These are phyloP conservation scores for Epichloe sylvatica DNA, from an alignment of 2,329 filamentous ascomycete genomes.

Conservation along the genomic window DNA sequence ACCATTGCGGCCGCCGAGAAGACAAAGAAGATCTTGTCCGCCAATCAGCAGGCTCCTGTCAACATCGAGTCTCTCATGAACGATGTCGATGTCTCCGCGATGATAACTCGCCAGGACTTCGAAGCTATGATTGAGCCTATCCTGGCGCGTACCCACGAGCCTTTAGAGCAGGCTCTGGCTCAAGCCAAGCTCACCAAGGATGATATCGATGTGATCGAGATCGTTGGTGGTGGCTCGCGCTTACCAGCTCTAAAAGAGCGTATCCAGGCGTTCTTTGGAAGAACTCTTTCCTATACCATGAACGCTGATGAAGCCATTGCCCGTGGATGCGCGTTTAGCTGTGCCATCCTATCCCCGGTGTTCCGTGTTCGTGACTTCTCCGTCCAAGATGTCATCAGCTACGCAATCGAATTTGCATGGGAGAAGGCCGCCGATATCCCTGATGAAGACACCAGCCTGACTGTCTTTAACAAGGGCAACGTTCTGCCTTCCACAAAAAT, in stretches of 20 bases:
- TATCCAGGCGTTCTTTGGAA: conserved; percentile 84
- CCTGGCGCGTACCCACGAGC: conserved; percentile 54
- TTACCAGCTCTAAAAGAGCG: conserved; percentile 83
- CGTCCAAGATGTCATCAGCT: conserved; percentile 93
- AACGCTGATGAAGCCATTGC: conserved; percentile 98
- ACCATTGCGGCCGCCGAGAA: conserved; percentile 85
- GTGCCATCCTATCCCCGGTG: conserved; percentile 89
- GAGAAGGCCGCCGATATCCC: conserved; percentile 97
- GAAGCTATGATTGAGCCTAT: conserved; percentile 82
- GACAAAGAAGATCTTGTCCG: conserved; percentile 95
- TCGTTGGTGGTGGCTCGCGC: conserved; percentile 90
- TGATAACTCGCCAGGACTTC: conserved; percentile 88
- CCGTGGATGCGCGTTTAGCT: conserved; percentile 91
- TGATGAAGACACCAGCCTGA: conserved; percentile 93
- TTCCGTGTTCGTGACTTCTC: conserved; percentile 98
- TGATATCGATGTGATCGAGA: conserved; percentile 85
- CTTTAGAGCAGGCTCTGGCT: conserved; percentile 83
- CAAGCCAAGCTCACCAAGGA: conserved; percentile 83
- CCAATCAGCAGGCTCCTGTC: conserved; percentile 81
- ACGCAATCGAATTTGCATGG: conserved; percentile 97
- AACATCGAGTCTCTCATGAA: conserved; percentile 99
- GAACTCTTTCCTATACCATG: conserved; percentile 83
- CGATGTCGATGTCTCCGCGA: conserved; percentile 76
- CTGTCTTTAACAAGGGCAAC: conserved; percentile 95
- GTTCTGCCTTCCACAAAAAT: conserved; percentile 98